Percentiles rank a stretch among this genome's conserved stretches.
Evolutionary conservation across 2,329 filamentous ascomycete species (phyloP).

Genomic region (Bimuria novae-zelandiae): DNA sequence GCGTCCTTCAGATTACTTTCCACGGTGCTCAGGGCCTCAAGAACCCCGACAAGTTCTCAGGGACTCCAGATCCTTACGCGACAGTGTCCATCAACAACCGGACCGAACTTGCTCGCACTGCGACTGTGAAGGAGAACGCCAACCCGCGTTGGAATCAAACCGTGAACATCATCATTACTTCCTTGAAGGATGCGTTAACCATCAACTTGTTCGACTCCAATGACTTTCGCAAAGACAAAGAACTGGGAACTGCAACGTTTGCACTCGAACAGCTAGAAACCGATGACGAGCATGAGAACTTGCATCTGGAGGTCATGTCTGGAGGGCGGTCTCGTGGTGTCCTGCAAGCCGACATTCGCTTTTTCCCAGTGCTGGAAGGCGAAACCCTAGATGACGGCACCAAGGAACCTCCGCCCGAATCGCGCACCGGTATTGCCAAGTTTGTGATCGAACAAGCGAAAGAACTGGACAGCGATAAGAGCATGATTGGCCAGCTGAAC

Average conservation of each 20-base stretch:
- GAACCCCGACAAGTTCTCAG: conserved; percentile 92
- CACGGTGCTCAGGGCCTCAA: conserved; percentile 91
- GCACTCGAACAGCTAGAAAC: conserved; percentile 80
- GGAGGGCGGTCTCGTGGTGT: conserved; percentile 84
- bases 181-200: conserved; percentile 84
- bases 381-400: conserved; percentile 76
- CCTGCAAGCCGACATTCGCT: conserved; percentile 81
- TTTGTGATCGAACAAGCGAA: conserved; percentile 96
- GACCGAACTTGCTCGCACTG: conserved; percentile 81
- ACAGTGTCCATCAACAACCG: conserved; percentile 84
- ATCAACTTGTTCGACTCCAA: conserved; percentile 91
- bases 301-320: conserved; percentile 80
- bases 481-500: conserved; percentile 85
- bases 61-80: conserved; percentile 88
- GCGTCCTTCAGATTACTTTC: conserved; percentile 87
- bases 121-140: conserved; percentile 80
- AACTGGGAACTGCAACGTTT: conserved; percentile 86
- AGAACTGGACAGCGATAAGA: conserved; percentile 90
- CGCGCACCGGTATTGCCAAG: conserved; percentile 89
- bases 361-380: conserved; percentile 88
- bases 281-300: conserved; percentile 77
- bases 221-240: conserved; percentile 94
- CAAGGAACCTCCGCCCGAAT: conserved; percentile 79
- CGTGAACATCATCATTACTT: conserved; percentile 91
- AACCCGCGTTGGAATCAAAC: conserved; percentile 97